A percentile compares a stretch with the other conserved stretches of the same genome.
Evolutionary conservation across 371 early-diverging fungal genomes (phyloP).

Genomic region (Vairimorpha necatrix): DNA sequence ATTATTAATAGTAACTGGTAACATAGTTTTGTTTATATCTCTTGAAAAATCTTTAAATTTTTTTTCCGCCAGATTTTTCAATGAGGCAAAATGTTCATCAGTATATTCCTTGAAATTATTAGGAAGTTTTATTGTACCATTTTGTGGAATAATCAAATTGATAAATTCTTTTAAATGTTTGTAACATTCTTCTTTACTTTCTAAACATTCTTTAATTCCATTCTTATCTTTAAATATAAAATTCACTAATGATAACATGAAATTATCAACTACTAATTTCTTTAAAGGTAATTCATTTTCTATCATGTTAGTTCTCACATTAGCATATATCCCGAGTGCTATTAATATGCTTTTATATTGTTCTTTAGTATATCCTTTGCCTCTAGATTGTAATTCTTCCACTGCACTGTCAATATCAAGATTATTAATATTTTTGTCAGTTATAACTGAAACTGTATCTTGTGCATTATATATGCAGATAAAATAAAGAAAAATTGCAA

Average conservation of each 20-base stretch:
- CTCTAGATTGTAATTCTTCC: background rate
- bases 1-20: background rate
- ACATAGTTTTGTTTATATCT: background rate
- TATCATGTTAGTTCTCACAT: background rate
- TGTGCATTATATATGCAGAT: too few species aligned
- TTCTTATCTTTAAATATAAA: background rate
- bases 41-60: background rate
- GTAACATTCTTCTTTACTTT: background rate
- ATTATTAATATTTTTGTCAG: background rate
- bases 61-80: too few species aligned
- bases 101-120: background rate
- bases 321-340: background rate
- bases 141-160: background rate
- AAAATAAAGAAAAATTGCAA: too few species aligned
- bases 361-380: background rate
- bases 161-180: background rate
- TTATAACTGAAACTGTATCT: too few species aligned
- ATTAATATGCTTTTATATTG: background rate
- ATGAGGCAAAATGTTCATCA: too few species aligned
- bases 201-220: background rate
- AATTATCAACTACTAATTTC: background rate
- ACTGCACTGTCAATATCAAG: background rate
- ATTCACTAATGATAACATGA: background rate
- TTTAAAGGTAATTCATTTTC: background rate
- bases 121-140: background rate